Conservation (phyloP, 495 filamentous ascomycete genomes). For the Penicillium psychrofluorescens region DNA sequence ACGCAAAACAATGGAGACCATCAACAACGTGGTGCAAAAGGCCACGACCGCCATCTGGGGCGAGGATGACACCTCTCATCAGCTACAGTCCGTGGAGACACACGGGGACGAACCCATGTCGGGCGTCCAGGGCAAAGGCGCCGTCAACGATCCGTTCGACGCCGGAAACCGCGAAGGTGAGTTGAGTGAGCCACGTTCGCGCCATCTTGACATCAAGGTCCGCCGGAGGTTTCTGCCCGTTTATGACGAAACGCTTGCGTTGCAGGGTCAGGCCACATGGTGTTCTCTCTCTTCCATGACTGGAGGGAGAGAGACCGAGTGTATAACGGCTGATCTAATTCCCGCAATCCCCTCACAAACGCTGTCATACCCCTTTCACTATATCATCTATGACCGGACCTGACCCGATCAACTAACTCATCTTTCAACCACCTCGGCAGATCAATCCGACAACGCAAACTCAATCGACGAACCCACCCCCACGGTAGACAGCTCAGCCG, state of each 20-base stretch:
- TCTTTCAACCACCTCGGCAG: too few relatives aligned
- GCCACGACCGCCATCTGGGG: slow-evolving; percentile 31
- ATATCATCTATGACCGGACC: too few relatives aligned
- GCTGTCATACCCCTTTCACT: too few relatives aligned
- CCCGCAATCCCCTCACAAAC: too few relatives aligned
- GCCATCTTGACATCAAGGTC: slow-evolving; percentile 4
- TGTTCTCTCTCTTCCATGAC: neutral
- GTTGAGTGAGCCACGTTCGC: slow-evolving; percentile 1
- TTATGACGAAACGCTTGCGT: neutral
- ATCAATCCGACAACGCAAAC: neutral
- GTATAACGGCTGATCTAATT: too few relatives aligned
- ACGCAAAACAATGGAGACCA: slow-evolving; percentile 27
- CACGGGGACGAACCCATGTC: slow-evolving; percentile 35
- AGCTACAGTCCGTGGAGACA: slow-evolving; percentile 5
- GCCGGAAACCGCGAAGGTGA: slow-evolving; percentile 36
- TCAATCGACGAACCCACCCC: too few relatives aligned
- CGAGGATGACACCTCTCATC: slow-evolving; percentile 7
- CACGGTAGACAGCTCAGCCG: slow-evolving; percentile 1
- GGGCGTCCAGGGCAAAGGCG: slow-evolving; percentile 33
- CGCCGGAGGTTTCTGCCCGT: neutral
- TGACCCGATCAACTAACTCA: too few relatives aligned
- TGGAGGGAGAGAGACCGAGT: too few relatives aligned
- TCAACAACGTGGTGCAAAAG: slow-evolving; percentile 26
- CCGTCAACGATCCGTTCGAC: slow-evolving; percentile 34
- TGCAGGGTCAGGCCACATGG: too few relatives aligned